Conservation (phyloP, 2,329 filamentous ascomycete genomes). For the Trichophyton benhamiae region DNA sequence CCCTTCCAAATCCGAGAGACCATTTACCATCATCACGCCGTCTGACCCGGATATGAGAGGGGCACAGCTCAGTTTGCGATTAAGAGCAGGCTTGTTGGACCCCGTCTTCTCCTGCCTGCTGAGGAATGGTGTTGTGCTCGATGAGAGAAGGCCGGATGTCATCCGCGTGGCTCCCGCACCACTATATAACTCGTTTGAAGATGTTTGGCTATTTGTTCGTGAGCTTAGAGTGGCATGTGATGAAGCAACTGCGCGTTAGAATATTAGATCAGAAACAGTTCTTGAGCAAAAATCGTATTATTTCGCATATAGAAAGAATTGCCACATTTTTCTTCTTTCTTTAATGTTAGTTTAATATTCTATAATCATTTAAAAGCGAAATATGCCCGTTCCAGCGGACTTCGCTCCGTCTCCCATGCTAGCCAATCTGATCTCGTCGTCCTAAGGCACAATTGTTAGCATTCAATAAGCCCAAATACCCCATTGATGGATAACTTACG, state of each 20-base stretch:
- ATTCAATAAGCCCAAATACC: not conserved
- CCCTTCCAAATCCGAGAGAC: constrained; percentile 21
- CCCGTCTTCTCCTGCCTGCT: constrained; percentile 51
- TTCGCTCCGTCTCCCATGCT: constrained; percentile 75
- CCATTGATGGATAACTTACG: constrained; percentile 41
- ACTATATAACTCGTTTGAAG: constrained; percentile 68
- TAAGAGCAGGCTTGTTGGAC: constrained; percentile 60
- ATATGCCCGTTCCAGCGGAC: constrained; percentile 54
- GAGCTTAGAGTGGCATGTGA: constrained; percentile 41
- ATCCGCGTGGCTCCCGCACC: constrained; percentile 73
- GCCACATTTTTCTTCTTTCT: not conserved
- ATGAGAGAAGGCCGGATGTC: constrained; percentile 76
- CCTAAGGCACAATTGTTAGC: constrained; percentile 32
- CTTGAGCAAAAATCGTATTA: not conserved
- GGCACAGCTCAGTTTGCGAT: constrained; percentile 63
- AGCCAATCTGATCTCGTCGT: constrained; percentile 96
- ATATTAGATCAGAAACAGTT: not conserved
- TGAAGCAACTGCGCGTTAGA: constrained; percentile 9
- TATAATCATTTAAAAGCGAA: constrained; percentile 40
- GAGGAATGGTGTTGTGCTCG: constrained; percentile 59
- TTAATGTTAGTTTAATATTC: not conserved
- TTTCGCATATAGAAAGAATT: not conserved
- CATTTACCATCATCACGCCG: constrained; percentile 58
- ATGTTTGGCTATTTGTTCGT: constrained; percentile 52
- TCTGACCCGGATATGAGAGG: constrained; percentile 55